A percentile compares a stretch with the other conserved stretches of the same genome.
phyloP scores from a whole-genome alignment of 176 grass and related monocot species.

The Phoenix dactylifera region DNA sequence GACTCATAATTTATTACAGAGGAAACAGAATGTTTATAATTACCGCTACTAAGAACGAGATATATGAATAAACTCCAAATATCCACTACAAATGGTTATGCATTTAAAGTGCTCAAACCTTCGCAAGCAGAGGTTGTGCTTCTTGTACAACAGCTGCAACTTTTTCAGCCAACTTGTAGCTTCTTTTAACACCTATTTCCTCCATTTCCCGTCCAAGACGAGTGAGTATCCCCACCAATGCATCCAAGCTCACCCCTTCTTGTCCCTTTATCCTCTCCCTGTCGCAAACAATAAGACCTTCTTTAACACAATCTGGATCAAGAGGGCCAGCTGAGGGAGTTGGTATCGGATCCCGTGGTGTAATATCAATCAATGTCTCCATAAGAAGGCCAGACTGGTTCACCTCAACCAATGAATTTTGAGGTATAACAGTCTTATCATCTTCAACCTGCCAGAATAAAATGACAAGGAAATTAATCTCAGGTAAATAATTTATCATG shows the following conservation, averaged over 20 bases:
- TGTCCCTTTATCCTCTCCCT: slow-evolving; percentile 80
- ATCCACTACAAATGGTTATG: no score
- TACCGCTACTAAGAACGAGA: no score
- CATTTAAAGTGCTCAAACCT: slow-evolving; percentile 25
- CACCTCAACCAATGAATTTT: slow-evolving; percentile 80
- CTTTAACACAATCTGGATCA: slow-evolving; percentile 49
- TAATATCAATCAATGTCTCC: slow-evolving; percentile 94
- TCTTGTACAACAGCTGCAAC: slow-evolving; percentile 83
- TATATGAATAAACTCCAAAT: no score
- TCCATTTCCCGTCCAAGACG: slow-evolving; percentile 92
- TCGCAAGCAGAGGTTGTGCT: slow-evolving; percentile 77
- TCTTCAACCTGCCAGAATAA: slow-evolving; percentile 57
- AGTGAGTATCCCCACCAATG: slow-evolving; percentile 76
- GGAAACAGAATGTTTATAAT: no score
- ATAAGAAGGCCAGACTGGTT: slow-evolving; percentile 98
- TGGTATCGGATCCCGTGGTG: slow-evolving; percentile 75
- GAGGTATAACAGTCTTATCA: slow-evolving; percentile 83
- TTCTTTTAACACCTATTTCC: slow-evolving; percentile 65
- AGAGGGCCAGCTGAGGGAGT: slow-evolving; percentile 69
- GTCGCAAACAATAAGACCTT: slow-evolving; percentile 89
- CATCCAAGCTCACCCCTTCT: slow-evolving; percentile 94
- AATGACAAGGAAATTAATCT: not conserved
- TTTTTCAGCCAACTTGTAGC: slow-evolving; percentile 81
- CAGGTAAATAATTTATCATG: no score
- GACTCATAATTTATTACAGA: no score